phyloP scores from a whole-genome alignment of 2,329 filamentous ascomycete species.

The Curvularia spicifera region DNA sequence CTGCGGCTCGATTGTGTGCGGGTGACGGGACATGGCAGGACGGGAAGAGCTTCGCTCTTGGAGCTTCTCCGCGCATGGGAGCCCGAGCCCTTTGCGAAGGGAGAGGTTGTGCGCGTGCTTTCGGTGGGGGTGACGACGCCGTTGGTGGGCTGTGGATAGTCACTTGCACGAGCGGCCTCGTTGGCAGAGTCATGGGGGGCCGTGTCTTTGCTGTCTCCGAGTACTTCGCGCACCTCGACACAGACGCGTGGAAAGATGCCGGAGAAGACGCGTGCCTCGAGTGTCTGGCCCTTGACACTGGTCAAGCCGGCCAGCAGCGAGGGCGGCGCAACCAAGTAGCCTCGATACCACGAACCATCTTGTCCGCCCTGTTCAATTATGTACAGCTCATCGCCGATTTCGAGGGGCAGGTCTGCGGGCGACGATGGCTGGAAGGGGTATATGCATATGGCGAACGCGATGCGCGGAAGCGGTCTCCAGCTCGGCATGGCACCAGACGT shows the following conservation, averaged over 20 bases:
- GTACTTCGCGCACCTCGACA: conserved; percentile 90
- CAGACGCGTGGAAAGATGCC: conserved; percentile 95
- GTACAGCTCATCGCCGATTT: conserved; percentile 97
- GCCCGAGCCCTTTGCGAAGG: conserved; percentile 24
- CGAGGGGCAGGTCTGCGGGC: conserved; percentile 89
- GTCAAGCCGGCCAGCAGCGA: conserved; percentile 91
- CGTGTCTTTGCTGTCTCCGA: conserved; percentile 64
- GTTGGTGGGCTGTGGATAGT: conserved; percentile 40
- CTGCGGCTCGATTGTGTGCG: conserved; percentile 38
- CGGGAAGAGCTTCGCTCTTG: conserved; percentile 35
- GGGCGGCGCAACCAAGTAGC: conserved; percentile 92
- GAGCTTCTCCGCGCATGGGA: conserved; percentile 29
- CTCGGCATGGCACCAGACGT: conserved; percentile 54
- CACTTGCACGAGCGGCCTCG: conserved; percentile 28
- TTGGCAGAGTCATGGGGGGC: conserved; percentile 20
- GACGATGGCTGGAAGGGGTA: conserved; percentile 89
- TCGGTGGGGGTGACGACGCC: conserved; percentile 49
- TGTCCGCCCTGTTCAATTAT: conserved; percentile 92
- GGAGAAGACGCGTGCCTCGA: conserved; percentile 96
- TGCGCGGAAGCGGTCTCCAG: conserved; percentile 95
- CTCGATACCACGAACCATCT: conserved; percentile 89
- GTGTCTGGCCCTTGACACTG: conserved; percentile 86
- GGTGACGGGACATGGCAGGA: conserved; percentile 31
- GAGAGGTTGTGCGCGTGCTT: conserved; percentile 43
- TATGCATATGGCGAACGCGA: conserved; percentile 96